Evolutionary conservation across 805 yeast genomes (phyloP).

Genomic region (Pichia californica): DNA sequence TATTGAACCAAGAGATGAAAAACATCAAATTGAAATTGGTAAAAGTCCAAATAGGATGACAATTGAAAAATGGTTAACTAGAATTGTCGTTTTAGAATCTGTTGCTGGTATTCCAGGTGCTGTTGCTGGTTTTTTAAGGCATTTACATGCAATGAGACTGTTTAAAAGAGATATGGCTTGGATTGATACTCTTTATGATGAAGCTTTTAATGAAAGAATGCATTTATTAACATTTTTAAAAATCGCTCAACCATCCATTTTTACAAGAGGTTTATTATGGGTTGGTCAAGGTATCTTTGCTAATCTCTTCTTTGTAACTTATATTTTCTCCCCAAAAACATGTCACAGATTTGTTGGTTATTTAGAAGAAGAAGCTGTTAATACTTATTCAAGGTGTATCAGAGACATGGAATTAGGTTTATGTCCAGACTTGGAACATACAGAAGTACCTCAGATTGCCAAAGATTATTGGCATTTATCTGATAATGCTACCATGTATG

Average conservation of each 20-base stretch:
- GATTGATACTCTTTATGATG: conserved; percentile 67
- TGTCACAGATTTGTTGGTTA: conserved; percentile 77
- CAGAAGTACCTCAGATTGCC: conserved; percentile 53
- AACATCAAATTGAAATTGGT: conserved; percentile 22
- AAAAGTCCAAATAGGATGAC: conserved; percentile 45
- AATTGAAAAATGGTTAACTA: conserved; percentile 54
- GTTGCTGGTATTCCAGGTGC: conserved; percentile 80
- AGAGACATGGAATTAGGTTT: conserved; percentile 45
- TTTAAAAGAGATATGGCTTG: conserved; percentile 65
- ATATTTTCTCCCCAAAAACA: conserved; percentile 51
- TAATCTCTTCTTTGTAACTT: conserved; percentile 55
- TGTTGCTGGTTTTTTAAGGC: conserved; percentile 68
- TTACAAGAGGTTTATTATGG: conserved; percentile 47
- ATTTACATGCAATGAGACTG: conserved; percentile 55
- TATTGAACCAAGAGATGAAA: conserved; percentile 42
- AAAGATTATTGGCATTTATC: conserved; percentile 56
- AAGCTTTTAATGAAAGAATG: conserved; percentile 75
- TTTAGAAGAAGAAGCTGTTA: conserved; percentile 70
- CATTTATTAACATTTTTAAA: conserved; percentile 64
- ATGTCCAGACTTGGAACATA: conserved; percentile 41
- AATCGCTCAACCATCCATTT: conserved; percentile 55
- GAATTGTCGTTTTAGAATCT: conserved; percentile 59
- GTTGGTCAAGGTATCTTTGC: conserved; percentile 68
- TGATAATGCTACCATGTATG: conserved; percentile 47
- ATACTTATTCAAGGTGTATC: conserved; percentile 57